These are phyloP conservation scores for Adansonia rubrostipa DNA, from an alignment of 441 rosid genomes.

Conservation along the genomic window DNA sequence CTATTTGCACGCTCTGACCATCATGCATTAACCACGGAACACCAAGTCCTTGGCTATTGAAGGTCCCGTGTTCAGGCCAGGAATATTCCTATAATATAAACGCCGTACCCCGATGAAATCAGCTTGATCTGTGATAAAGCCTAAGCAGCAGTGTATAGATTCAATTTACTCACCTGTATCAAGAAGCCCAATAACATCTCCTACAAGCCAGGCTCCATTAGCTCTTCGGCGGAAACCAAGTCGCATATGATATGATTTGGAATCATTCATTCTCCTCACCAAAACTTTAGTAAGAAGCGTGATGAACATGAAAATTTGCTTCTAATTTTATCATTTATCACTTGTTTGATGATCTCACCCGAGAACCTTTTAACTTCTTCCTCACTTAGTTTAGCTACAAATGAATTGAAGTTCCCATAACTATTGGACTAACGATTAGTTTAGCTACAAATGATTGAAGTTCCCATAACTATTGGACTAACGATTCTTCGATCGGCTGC, in stretches of 20 bases:
- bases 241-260: constrained; percentile 28
- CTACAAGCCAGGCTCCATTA: background rate
- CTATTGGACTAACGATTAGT: constrained; percentile 44
- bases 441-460: constrained; percentile 50
- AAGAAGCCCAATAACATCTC: background rate
- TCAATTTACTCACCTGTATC: background rate
- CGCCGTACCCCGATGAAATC: no score
- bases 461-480: constrained; percentile 49
- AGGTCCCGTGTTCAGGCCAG: constrained; percentile 54
- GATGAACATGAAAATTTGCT: constrained; percentile 9
- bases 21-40: constrained; percentile 28
- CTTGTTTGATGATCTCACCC: constrained; percentile 27
- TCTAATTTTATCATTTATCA: background rate
- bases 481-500: constrained; percentile 39
- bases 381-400: constrained; percentile 40
- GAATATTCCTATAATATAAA: constrained; percentile 30
- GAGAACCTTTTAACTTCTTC: constrained; percentile 43
- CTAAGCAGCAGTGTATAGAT: background rate
- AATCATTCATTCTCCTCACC: constrained; percentile 36
- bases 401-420: constrained; percentile 52
- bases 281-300: background rate
- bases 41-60: constrained; percentile 45
- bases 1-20: no score
- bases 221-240: background rate
- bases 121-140: background rate